These are phyloP conservation scores for Babesia caballi DNA, from an alignment of 169 alveolate genomes.

Conservation along the genomic window DNA sequence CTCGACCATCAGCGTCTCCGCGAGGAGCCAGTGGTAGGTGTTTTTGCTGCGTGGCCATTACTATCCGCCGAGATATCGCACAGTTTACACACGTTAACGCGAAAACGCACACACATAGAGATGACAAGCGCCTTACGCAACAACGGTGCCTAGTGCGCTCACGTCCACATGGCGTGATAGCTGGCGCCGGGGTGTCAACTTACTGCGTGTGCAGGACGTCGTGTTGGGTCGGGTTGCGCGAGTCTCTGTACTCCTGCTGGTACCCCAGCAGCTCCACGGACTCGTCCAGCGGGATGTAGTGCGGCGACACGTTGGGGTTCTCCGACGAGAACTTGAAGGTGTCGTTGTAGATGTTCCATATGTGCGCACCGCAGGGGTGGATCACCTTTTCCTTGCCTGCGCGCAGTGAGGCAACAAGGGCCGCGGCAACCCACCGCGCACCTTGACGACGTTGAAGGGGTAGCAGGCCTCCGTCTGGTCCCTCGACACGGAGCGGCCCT, in stretches of 20 bases:
- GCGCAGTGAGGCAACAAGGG: not conserved
- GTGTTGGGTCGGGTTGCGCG: constrained; percentile 12
- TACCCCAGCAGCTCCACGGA: not conserved
- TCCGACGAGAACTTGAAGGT: constrained; percentile 23
- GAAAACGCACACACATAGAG: not conserved
- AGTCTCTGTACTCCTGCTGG: constrained; percentile 6
- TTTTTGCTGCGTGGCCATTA: not conserved
- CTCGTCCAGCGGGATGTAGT: constrained; percentile 18
- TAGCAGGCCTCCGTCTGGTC: not conserved
- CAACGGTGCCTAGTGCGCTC: no score
- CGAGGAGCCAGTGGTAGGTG: constrained; percentile 12
- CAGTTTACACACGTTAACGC: no score
- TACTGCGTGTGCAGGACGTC: constrained; percentile 9
- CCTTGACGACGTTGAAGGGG: constrained; percentile 10
- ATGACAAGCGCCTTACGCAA: no score
- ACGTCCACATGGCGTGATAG: not conserved
- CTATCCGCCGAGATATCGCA: not conserved
- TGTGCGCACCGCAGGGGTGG: constrained; percentile 74
- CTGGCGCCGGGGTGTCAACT: not conserved
- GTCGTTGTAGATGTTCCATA: constrained; percentile 69
- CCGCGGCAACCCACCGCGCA: constrained; percentile 2
- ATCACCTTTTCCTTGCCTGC: constrained; percentile 56
- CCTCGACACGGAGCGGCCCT: constrained; percentile 12
- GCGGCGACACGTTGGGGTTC: not conserved
- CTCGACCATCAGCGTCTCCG: no score